These are phyloP conservation scores for Dactylis glomerata DNA, from an alignment of 176 grass and related monocot genomes.

Conservation along the genomic window DNA sequence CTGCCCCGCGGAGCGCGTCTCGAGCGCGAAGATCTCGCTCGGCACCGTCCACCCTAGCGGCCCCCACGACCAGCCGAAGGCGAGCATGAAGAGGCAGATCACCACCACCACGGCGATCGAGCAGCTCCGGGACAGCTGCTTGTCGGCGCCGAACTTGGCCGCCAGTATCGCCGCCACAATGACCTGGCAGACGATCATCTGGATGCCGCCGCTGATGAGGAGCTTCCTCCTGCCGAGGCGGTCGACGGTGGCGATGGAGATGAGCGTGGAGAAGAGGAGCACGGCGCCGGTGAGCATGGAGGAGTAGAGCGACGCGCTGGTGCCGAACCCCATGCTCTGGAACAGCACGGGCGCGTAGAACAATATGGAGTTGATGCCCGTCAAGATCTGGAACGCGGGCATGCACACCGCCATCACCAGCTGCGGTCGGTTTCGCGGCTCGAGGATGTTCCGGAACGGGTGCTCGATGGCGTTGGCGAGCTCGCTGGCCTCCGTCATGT, in stretches of 20 bases:
- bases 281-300: conserved; percentile 87
- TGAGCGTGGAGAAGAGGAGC: conserved; percentile 51
- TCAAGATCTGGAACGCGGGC: conserved; percentile 89
- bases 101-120: conserved; percentile 70
- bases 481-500: conserved; percentile 86
- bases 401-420: conserved; percentile 89
- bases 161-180: conserved; percentile 78
- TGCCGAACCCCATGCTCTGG: conserved; percentile 92
- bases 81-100: conserved; percentile 87
- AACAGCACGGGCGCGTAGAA: conserved; percentile 98
- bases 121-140: conserved; percentile 63
- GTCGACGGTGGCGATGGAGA: conserved; percentile 26
- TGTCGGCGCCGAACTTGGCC: conserved; percentile 62
- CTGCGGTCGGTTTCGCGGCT: conserved; percentile 81
- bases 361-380: conserved; percentile 91
- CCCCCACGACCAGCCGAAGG: conserved; percentile 94
- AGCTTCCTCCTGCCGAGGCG: neutral
- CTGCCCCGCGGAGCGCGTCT: conserved; percentile 86
- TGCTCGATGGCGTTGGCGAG: conserved; percentile 81
- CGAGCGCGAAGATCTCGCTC: conserved; percentile 92
- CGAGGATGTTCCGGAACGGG: conserved; percentile 85
- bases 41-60: conserved; percentile 90
- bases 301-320: conserved; percentile 69
- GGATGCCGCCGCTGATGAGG: conserved; percentile 81
- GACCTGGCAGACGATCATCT: conserved; percentile 87